Conservation (phyloP, 2,329 filamentous ascomycete species). For the Trichoderma simmonsii region DNA sequence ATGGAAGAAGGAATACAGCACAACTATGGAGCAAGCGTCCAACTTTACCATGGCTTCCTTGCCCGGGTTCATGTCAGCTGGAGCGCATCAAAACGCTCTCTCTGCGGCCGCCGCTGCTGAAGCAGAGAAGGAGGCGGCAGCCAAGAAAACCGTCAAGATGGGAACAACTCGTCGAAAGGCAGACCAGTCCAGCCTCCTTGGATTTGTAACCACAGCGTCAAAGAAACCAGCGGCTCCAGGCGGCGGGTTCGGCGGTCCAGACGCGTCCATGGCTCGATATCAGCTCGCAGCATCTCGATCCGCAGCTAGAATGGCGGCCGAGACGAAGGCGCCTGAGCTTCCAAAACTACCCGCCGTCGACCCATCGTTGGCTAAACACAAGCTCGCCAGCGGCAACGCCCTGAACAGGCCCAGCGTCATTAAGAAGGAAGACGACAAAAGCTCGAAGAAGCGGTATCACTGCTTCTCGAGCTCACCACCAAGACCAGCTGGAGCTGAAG, state of each 20-base stretch:
- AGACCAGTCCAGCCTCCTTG: slow-evolving; percentile 43
- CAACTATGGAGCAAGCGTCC: slow-evolving; percentile 59
- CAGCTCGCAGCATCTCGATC: slow-evolving; percentile 27
- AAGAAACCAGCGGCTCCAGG: slow-evolving; percentile 19
- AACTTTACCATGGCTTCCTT: slow-evolving; percentile 58
- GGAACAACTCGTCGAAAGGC: slow-evolving; percentile 33
- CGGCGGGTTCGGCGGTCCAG: slow-evolving; percentile 20
- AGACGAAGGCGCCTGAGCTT: slow-evolving; percentile 9
- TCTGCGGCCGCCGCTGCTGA: slow-evolving; percentile 21
- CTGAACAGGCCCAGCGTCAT: slow-evolving; percentile 34
- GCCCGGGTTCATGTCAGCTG: slow-evolving; percentile 61
- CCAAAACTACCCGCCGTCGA: slow-evolving; percentile 27
- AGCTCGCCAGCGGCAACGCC: slow-evolving; percentile 38
- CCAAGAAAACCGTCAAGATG: slow-evolving; percentile 20
- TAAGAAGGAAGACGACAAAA: slow-evolving; percentile 24
- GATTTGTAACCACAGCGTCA: slow-evolving; percentile 34
- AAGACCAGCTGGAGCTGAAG: slow-evolving; percentile 26
- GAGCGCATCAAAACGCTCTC: slow-evolving; percentile 48
- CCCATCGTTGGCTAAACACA: slow-evolving; percentile 38
- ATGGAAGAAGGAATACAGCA: slow-evolving; percentile 48
- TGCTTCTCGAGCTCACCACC: slow-evolving; percentile 59
- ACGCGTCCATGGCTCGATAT: slow-evolving; percentile 26
- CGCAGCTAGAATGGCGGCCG: slow-evolving; percentile 19
- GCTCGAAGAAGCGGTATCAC: slow-evolving; percentile 46
- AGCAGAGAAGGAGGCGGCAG: slow-evolving; percentile 21